These are phyloP conservation scores for Ceratocystis diversiconidia DNA, from an alignment of 2,329 filamentous ascomycete species.

Conservation along the genomic window DNA sequence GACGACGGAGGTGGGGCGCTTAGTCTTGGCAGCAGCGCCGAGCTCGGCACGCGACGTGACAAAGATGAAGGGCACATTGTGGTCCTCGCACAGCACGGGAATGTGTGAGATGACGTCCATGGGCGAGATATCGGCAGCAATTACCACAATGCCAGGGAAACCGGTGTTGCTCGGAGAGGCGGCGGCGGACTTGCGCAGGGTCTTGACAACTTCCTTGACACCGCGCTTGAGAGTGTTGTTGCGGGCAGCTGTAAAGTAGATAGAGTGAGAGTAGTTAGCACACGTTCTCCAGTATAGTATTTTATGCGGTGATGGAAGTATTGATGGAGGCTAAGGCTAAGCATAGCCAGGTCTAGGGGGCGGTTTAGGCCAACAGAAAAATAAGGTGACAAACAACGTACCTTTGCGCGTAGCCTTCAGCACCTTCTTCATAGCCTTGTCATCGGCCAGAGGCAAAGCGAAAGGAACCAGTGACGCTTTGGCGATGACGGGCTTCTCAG, in stretches of 20 bases:
- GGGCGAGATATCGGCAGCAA: conserved; percentile 93
- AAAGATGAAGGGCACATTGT: conserved; percentile 94
- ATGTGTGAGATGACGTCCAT: conserved; percentile 99
- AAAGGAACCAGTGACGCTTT: conserved; percentile 61
- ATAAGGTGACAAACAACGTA: conserved; percentile 24
- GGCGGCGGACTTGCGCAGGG: conserved; percentile 77
- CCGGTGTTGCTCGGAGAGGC: conserved; percentile 49
- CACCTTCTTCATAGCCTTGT: conserved; percentile 55
- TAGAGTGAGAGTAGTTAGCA: conserved; percentile 19
- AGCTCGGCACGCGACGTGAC: conserved; percentile 85
- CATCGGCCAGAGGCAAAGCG: conserved; percentile 64
- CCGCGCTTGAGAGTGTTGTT: conserved; percentile 92
- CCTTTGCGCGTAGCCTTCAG: conserved; percentile 44
- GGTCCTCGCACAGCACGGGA: conserved; percentile 93
- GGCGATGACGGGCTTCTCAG: conserved; percentile 28
- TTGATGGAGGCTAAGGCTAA: background rate
- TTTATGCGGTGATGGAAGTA: background rate
- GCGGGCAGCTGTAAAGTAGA: conserved; percentile 58
- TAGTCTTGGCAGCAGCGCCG: conserved; percentile 83
- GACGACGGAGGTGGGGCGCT: conserved; percentile 90
- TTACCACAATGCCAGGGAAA: conserved; percentile 66
- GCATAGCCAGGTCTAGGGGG: background rate
- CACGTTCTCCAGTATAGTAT: background rate
- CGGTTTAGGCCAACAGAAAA: no score
- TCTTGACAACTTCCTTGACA: conserved; percentile 98